Percentiles rank a stretch among this genome's conserved stretches.
Conservation (phyloP, 192 early-diverging fungal species). For the Coemansia sp. region DNA sequence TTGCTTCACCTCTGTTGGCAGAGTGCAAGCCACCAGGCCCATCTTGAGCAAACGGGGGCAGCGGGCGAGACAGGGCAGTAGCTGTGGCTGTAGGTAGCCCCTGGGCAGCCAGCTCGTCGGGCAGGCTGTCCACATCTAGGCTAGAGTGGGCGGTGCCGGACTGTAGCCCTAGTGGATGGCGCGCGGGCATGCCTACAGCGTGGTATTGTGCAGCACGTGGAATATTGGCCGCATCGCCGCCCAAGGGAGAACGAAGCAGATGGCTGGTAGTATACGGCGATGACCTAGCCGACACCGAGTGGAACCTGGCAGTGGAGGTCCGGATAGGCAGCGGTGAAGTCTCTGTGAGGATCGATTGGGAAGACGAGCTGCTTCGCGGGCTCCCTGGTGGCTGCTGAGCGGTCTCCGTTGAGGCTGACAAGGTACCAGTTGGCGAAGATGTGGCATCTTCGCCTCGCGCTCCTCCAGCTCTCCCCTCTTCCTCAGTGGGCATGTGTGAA, state of each 20-base stretch:
- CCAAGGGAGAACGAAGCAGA: conserved; percentile 7
- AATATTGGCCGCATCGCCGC: conserved; percentile 33
- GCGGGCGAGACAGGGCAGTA: not conserved
- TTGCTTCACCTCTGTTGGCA: not conserved
- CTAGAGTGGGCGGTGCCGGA: conserved; percentile 34
- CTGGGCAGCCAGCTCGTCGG: not conserved
- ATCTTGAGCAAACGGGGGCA: not conserved
- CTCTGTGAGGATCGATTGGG: conserved; percentile 12
- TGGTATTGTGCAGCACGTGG: conserved; percentile 49
- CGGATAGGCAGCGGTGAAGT: conserved; percentile 33
- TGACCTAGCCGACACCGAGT: conserved; percentile 14
- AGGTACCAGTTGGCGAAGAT: not conserved
- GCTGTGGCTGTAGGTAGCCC: not conserved
- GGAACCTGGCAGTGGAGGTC: conserved; percentile 5
- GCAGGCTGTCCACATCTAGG: not conserved
- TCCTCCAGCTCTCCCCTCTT: not conserved
- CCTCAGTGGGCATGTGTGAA: not conserved
- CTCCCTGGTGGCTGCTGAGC: not conserved
- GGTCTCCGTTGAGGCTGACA: not conserved
- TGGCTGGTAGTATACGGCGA: conserved; percentile 26
- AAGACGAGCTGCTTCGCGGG: not conserved
- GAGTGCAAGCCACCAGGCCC: not conserved
- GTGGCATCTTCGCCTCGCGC: not conserved
- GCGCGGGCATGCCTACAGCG: conserved; percentile 45
- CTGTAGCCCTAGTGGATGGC: conserved; percentile 49